Evolutionary conservation across 352 stramenopile species (phyloP).

Genomic region (Pythium monospermum): DNA sequence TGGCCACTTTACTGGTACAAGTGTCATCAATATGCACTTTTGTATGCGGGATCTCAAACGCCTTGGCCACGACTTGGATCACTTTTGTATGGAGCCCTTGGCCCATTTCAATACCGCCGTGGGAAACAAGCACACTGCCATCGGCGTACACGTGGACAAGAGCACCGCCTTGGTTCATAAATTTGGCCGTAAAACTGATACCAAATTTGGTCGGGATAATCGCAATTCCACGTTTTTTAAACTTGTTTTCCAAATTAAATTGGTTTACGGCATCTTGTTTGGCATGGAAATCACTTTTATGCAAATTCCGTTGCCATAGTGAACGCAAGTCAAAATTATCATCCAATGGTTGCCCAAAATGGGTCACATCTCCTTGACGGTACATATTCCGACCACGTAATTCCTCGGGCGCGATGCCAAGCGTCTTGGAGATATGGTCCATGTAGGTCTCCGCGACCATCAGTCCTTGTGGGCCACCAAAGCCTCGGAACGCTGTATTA

Average conservation of each 20-base stretch:
- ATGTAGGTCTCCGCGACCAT: constrained; percentile 92
- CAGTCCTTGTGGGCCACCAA: constrained; percentile 93
- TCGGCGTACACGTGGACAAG: constrained; percentile 96
- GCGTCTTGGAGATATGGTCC: constrained; percentile 89
- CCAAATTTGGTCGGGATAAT: constrained; percentile 91
- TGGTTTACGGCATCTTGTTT: constrained; percentile 61
- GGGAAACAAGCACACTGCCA: constrained; percentile 92
- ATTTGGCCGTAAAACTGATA: constrained; percentile 95
- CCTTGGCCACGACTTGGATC: constrained; percentile 83
- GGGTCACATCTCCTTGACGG: constrained; percentile 78
- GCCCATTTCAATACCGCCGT: constrained; percentile 97
- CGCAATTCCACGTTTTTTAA: constrained; percentile 88
- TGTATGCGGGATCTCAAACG: constrained; percentile 90
- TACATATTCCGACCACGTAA: constrained; percentile 93
- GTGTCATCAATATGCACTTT: constrained; percentile 94
- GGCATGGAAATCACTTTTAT: constrained; percentile 61
- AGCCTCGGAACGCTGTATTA: constrained; percentile 95
- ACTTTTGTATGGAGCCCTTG: constrained; percentile 97
- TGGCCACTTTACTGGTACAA: constrained; percentile 93
- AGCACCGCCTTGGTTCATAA: constrained; percentile 96
- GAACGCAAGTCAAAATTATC: constrained; percentile 89
- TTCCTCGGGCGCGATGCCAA: constrained; percentile 62
- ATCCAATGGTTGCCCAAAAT: constrained; percentile 91
- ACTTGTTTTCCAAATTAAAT: constrained; percentile 91
- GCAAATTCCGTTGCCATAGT: constrained; percentile 76